A percentile compares a stretch with the other conserved stretches of the same genome.
phyloP scores from a whole-genome alignment of 2,329 filamentous ascomycete species.

The Aspergillus pseudoglaucus region DNA sequence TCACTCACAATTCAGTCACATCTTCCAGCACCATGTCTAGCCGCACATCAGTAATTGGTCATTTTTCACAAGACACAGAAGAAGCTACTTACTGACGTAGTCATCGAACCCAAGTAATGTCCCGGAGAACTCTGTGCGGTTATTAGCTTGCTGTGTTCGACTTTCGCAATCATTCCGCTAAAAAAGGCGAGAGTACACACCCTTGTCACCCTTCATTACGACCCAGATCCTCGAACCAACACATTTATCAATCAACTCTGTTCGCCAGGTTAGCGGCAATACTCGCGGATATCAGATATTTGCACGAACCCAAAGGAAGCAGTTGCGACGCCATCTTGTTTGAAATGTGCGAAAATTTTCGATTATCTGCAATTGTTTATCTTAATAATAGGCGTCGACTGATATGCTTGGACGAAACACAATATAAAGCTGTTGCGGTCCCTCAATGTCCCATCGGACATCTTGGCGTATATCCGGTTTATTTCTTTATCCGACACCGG shows the following conservation, averaged over 20 bases:
- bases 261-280: constrained; percentile 15
- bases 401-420: neutral
- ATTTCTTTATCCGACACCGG: neutral
- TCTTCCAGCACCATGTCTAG: constrained; percentile 97
- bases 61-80: neutral
- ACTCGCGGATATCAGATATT: constrained; percentile 3
- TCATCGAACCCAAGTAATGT: constrained; percentile 95
- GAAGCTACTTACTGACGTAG: constrained; percentile 84
- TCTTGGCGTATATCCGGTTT: neutral
- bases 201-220: constrained; percentile 98
- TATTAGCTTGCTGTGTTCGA: constrained; percentile 7
- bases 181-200: constrained; percentile 27
- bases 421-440: neutral
- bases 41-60: constrained; percentile 9
- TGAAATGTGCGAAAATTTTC: neutral
- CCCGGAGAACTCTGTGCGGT: constrained; percentile 75
- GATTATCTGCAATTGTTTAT: neutral
- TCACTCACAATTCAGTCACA: constrained; percentile 83
- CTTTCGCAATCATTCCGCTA: neutral
- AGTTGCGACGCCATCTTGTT: constrained; percentile 63
- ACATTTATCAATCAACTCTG: constrained; percentile 98
- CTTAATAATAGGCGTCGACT: neutral
- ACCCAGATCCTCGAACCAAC: constrained; percentile 98
- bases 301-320: constrained; percentile 57
- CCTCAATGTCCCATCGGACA: neutral